Percentiles rank a stretch among this genome's conserved stretches.
Conservation (phyloP, 2,329 filamentous ascomycete species). For the Ophiosphaerella herpotricha region DNA sequence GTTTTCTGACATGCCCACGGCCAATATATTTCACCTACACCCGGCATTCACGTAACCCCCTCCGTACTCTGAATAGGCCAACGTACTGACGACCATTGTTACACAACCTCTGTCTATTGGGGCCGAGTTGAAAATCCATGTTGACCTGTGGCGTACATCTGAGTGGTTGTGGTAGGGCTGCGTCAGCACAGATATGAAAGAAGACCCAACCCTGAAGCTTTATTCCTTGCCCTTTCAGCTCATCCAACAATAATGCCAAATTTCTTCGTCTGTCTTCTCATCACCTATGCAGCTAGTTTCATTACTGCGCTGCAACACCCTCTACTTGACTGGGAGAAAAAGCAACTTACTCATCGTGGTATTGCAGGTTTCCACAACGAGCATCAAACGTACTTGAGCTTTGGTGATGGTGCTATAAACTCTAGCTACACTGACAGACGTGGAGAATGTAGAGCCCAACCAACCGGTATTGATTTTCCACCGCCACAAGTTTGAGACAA, state of each 20-base stretch:
- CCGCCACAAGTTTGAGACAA: background rate
- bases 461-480: background rate
- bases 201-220: background rate
- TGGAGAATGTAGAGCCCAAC: background rate
- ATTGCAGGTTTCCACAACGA: slow-evolving; percentile 3
- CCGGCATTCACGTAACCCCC: background rate
- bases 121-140: too few relatives aligned
- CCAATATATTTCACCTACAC: background rate
- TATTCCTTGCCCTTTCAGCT: background rate
- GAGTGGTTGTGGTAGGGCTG: too few relatives aligned
- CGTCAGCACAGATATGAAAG: too few relatives aligned
- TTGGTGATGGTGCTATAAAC: slow-evolving; percentile 9
- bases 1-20: background rate
- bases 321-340: slow-evolving; percentile 12
- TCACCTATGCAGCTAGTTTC: background rate
- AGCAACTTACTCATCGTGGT: slow-evolving; percentile 9
- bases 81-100: background rate
- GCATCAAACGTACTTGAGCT: slow-evolving; percentile 11
- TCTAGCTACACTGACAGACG: background rate
- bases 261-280: background rate
- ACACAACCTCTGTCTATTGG: background rate
- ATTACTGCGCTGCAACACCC: background rate
- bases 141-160: too few relatives aligned
- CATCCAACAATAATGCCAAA: background rate
- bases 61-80: too few relatives aligned